phyloP scores from a whole-genome alignment of 1,284 basidiomycete genomes.

The Sphaerobolus stellatus region DNA sequence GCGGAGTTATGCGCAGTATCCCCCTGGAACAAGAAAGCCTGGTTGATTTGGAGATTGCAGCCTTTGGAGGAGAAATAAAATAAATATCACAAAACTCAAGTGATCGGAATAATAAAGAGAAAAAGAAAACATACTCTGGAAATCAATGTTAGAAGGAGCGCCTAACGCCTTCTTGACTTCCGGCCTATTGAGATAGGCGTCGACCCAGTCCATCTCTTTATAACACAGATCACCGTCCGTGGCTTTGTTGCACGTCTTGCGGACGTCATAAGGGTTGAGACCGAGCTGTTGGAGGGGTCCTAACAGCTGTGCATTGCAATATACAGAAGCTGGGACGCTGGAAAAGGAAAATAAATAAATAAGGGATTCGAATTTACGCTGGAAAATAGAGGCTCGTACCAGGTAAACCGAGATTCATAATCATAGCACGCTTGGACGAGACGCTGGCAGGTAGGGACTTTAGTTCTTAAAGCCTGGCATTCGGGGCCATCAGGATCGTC shows the following conservation, averaged over 20 bases:
- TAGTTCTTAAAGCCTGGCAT: slow-evolving; percentile 60
- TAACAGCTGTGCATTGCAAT: slow-evolving; percentile 46
- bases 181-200: slow-evolving; percentile 73
- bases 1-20: slow-evolving; percentile 81
- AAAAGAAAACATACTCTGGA: slow-evolving; percentile 53
- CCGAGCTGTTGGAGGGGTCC: slow-evolving; percentile 46
- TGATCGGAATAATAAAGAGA: neutral
- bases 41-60: slow-evolving; percentile 63
- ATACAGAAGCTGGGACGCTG: slow-evolving; percentile 48
- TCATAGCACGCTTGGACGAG: slow-evolving; percentile 66
- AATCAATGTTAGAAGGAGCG: slow-evolving; percentile 57
- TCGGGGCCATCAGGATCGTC: slow-evolving; percentile 66
- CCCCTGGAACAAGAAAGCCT: slow-evolving; percentile 69
- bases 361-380: neutral
- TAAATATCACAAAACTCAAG: slow-evolving; percentile 39
- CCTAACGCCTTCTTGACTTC: slow-evolving; percentile 75
- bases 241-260: slow-evolving; percentile 68
- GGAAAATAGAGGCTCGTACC: slow-evolving; percentile 24
- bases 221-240: slow-evolving; percentile 76
- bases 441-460: slow-evolving; percentile 70
- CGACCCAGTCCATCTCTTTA: slow-evolving; percentile 76
- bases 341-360: neutral
- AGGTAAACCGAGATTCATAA: slow-evolving; percentile 56
- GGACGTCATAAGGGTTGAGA: slow-evolving; percentile 72
- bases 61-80: slow-evolving; percentile 28